Evolutionary conservation across 805 yeast genomes (phyloP), one percentile per base, ranked within the genome.

Genomic region (Yarrowia osloensis): DNA sequence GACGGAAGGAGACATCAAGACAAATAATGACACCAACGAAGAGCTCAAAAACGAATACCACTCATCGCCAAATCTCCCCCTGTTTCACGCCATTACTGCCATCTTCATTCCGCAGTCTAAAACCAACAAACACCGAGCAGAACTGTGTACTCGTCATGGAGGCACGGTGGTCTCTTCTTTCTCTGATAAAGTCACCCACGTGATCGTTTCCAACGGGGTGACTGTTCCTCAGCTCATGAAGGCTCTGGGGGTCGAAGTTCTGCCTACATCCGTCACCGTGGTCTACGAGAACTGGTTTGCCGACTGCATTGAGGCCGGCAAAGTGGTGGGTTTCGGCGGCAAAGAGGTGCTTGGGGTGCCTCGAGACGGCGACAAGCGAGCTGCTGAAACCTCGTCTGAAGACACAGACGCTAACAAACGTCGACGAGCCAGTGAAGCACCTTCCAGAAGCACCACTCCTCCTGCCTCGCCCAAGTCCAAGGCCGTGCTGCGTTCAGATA

Each of bases 251-350:
- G 35, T 37, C 4, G 37, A 35, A 1, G 4, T 29, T n/a, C 15
- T 55, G 19, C 67, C 50, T 9, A 12, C 1, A 9, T 39, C n/a
- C 13, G 46, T 59, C 39, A 24, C 31, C 8, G 54, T 66, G 13
- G 54, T 57, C 26, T 39, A 54, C 37, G 67, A 66, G 21, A 40
- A 42, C 35, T 59, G 67, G 67, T 24, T 44, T 29, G 67, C 67
- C 15, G 67, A 66, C 26, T 57, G 67, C 28, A 50, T 65, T 22
- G 67, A 65, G 22, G 31, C 67, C 5, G 67, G 67, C 21, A 11
- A 39, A 24, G 13, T 66, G 9, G 47, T 26, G 2, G 37, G 59
- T 5, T 19, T 26, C 22, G 49, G 57, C 3, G 39, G 49, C 9
- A 26, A 63, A 7, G 61, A 63, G 57, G 39, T 61, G 12, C 29